Evolutionary conservation across 331 rosid species (phyloP).

Genomic region (Quercus lobata): DNA sequence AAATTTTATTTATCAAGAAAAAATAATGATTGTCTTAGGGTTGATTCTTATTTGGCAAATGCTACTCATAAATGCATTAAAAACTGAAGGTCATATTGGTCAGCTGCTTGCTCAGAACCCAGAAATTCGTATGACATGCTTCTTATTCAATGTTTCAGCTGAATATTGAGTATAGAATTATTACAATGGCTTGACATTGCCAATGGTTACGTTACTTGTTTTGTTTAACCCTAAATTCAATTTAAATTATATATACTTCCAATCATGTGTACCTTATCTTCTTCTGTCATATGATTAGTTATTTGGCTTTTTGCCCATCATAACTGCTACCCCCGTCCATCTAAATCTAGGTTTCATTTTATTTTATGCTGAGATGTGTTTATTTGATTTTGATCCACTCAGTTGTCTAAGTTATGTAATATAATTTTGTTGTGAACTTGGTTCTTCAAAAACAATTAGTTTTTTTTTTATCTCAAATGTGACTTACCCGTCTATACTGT

Average conservation of each 20-base stretch:
- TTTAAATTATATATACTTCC: neutral
- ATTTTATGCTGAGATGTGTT: neutral
- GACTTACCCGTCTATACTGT: conserved; percentile 16
- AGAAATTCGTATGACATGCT: neutral
- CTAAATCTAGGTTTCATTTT: neutral
- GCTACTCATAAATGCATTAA: neutral
- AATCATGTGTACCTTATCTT: neutral
- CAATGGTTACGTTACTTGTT: neutral
- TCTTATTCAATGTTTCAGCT: neutral
- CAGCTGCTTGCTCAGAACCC: neutral
- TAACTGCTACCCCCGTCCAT: neutral
- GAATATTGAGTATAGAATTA: neutral
- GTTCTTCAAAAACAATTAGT: neutral
- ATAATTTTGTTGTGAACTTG: neutral
- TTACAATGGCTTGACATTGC: neutral
- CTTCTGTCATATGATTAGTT: neutral
- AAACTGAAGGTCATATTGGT: neutral
- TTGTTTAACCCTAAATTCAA: neutral
- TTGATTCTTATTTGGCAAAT: neutral
- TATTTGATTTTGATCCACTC: neutral
- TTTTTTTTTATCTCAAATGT: neutral
- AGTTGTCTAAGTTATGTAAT: neutral
- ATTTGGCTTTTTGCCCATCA: neutral
- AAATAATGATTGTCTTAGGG: too few species aligned
- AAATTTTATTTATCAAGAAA: neutral